phyloP scores from a whole-genome alignment of 371 early-diverging fungal species.

The Zychaea mexicana region DNA sequence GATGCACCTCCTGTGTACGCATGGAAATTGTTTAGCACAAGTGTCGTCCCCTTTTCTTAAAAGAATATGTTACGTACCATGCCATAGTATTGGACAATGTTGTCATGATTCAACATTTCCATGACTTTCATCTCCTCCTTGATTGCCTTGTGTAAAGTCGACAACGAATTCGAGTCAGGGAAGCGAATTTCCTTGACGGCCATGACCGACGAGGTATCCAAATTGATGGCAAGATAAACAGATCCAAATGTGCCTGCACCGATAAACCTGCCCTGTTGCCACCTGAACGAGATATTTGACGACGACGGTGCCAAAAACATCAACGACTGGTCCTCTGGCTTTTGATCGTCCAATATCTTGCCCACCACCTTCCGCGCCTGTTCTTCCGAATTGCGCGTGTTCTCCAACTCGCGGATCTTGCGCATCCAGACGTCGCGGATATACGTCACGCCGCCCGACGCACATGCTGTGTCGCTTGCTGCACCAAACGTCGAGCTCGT shows the following conservation, averaged over 20 bases:
- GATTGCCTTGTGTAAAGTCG: constrained; percentile 72
- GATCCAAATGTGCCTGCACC: constrained; percentile 91
- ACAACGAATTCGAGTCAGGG: constrained; percentile 73
- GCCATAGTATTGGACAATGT: constrained; percentile 89
- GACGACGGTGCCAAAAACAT: constrained; percentile 77
- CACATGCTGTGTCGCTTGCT: constrained; percentile 27
- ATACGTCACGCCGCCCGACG: constrained; percentile 41
- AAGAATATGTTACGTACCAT: constrained; percentile 53
- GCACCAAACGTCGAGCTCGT: constrained; percentile 51
- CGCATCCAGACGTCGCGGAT: constrained; percentile 62
- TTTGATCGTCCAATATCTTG: constrained; percentile 76
- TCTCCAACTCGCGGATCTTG: constrained; percentile 55
- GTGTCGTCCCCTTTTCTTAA: no score
- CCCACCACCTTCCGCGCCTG: constrained; percentile 69
- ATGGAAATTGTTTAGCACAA: background rate
- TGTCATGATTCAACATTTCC: constrained; percentile 87
- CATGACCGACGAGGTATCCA: constrained; percentile 87
- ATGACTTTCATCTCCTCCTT: constrained; percentile 91
- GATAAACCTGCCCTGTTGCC: constrained; percentile 87
- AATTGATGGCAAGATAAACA: constrained; percentile 83
- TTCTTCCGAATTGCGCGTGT: constrained; percentile 47
- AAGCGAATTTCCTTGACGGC: constrained; percentile 94
- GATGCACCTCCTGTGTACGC: constrained; percentile 74
- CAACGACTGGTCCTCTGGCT: constrained; percentile 79
- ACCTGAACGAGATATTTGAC: constrained; percentile 77